Evolutionary conservation across 2,329 filamentous ascomycete species (phyloP), one percentile per base, ranked within the genome.

Genomic region (Verticillium longisporum): DNA sequence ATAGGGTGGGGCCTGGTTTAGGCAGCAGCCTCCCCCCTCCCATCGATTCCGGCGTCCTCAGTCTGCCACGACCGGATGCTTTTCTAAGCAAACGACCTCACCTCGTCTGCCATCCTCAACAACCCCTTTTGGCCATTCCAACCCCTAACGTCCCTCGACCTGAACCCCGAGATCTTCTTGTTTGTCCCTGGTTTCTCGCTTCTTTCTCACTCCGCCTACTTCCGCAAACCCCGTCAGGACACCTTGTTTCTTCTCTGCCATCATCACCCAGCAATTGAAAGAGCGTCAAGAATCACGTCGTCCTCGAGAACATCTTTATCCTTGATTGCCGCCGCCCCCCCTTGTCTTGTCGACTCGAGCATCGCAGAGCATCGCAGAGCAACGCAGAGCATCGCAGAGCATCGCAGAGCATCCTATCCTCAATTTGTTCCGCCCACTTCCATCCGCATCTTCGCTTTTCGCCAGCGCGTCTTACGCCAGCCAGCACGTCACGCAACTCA

Each of bases 1-100:
- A 58, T 58, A 18, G 54, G 18, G 45, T 53, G 45, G 45, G 7
- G 45, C 7, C 37, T 31, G 56, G 56, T 70, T 68, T 64, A 73
- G 72, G 72, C 72, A 73, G 70, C 72, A 74, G 72, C 67, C 67
- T 66, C 32, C 55, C 59, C 65, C 61, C 66, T 31, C 45, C 45
- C 45, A 53, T 53, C 45, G 11, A 53, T 53, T 53, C 62, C 66
- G 71, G 68, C 68, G 56, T 56, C 38, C 63, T 59, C 61, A 53
- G 41, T 60, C 38, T 34, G 56, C 37, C 59, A 57, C 53, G 60
- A 37, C 34, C 18, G 31, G 58, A 58, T 61, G 60, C 59, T 66
- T 64, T 66, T 64, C 63, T 61, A 63, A 63, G 57, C 62, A 64
- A 31, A 60, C 58, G 61, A 65, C 61, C 56, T 59, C 60, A 56